Evolutionary conservation across 306 rosid genomes (phyloP).

Genomic region (Corylus heterophylla): DNA sequence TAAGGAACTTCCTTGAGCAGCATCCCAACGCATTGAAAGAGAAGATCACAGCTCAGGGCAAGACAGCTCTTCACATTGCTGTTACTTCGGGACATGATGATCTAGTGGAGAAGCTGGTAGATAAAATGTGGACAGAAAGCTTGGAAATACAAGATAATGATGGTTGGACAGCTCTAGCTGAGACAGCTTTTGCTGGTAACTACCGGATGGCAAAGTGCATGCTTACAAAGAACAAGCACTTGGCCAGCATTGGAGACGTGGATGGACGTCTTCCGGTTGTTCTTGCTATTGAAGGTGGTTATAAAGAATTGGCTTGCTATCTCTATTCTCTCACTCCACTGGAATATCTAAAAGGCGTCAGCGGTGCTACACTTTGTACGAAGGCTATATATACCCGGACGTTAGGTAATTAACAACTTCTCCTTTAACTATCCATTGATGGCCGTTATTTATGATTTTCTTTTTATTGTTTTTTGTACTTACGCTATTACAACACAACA

Average conservation of each 20-base stretch:
- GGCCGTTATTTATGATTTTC: neutral
- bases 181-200: neutral
- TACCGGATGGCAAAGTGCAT: neutral
- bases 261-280: neutral
- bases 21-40: neutral
- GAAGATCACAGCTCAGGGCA: neutral
- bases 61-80: neutral
- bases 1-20: neutral
- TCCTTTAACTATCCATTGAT: no score
- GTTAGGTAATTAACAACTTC: neutral
- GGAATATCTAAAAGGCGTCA: neutral
- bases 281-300: neutral
- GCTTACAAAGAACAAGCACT: neutral
- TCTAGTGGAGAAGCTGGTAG: neutral
- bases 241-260: neutral
- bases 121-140: neutral
- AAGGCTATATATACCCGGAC: neutral
- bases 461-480: neutral
- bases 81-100: neutral
- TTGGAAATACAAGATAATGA: neutral
- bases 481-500: neutral
- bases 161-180: neutral
- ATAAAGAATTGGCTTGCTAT: neutral
- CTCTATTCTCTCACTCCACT: neutral
- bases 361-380: neutral